Base-by-base conservation (phyloP, 768 basidiomycete genomes). In the Aureoboletus auriporus region DNA sequence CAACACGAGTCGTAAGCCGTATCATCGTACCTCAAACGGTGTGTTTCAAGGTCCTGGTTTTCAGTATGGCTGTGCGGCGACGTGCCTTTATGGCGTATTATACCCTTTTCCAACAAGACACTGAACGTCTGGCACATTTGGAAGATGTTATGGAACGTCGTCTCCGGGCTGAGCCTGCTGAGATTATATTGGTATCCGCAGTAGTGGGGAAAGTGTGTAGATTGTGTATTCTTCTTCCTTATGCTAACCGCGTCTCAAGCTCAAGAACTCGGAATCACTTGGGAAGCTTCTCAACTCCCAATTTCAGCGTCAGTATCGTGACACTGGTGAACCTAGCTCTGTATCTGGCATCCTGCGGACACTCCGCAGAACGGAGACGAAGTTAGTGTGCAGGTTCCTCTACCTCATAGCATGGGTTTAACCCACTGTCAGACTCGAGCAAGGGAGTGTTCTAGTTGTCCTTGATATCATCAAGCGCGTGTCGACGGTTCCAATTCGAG, bases 1-100 rank as follows among this genome's bases (percentile, higher is more conserved):
- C 79, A 78, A 30, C 85, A 90, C 61, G 76, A 78, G 55, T 83
- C 84, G 90, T 92, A 74, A 80, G 88, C 79, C 42, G 67, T 61
- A 66, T 73, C 62, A 61, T 52, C 37, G 39, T 47, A 44, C 30
- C 20, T 17, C 17, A 3, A 26, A n/a, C 35, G 42, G 34, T 48
- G 33, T 44, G 38, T 49, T 47, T 41, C 37, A 53, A 48, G 14
- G 31, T 26, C 39, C 9, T 42, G 49, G 38, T 47, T 57, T 38
- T 50, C 37, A 90, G 88, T 30, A 59, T 71, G 8, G 71, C 75
- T 55, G 73, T 91, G 41, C 81, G 80, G 34, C 74, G 82, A 51
- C 78, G 86, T 39, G 75, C 84, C 10, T 62, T 89, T 35, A 65
- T 81, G 30, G 83, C 82, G 2, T 77, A 80, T 53, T 72, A 77